Conservation (phyloP, 257 asterid species). For the Scutellaria minor region DNA sequence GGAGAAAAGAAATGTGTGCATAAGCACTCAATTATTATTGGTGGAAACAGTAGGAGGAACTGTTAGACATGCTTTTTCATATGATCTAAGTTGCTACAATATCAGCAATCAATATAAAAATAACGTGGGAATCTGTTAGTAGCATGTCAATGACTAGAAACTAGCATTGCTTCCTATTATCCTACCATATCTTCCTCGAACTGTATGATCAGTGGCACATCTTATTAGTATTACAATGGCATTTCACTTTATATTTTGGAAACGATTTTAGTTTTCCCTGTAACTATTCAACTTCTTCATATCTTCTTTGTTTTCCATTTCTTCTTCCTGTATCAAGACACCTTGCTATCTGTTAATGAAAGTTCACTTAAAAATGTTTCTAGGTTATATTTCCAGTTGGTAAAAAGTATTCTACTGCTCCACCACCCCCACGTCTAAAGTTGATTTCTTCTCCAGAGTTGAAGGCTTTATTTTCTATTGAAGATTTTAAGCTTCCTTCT, state of each 20-base stretch:
- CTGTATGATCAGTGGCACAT: neutral
- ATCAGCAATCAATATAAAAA: conserved; percentile 3
- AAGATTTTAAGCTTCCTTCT: conserved; percentile 87
- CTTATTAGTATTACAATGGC: neutral
- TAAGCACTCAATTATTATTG: neutral
- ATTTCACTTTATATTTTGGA: conserved; percentile 2
- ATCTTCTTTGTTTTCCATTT: conserved; percentile 16
- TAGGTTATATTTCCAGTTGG: conserved; percentile 86
- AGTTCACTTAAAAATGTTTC: conserved; percentile 26
- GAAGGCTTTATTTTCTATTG: conserved; percentile 77
- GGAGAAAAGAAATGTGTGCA: neutral
- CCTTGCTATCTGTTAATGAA: conserved; percentile 18
- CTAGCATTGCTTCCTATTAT: neutral
- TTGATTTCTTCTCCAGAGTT: conserved; percentile 81
- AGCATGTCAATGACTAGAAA: conserved; percentile 1
- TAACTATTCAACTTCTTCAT: conserved; percentile 1
- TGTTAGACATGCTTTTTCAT: conserved; percentile 1
- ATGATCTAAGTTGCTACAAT: conserved; percentile 18
- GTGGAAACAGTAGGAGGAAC: conserved; percentile 3
- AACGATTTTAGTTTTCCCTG: conserved; percentile 3
- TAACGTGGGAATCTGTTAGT: conserved; percentile 3
- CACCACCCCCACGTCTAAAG: conserved; percentile 82
- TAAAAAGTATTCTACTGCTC: conserved; percentile 61
- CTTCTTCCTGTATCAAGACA: conserved; percentile 9
- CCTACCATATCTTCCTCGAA: conserved; percentile 22